These are phyloP conservation scores for Lyophyllum semitale DNA, from an alignment of 768 basidiomycete genomes.

Conservation along the genomic window DNA sequence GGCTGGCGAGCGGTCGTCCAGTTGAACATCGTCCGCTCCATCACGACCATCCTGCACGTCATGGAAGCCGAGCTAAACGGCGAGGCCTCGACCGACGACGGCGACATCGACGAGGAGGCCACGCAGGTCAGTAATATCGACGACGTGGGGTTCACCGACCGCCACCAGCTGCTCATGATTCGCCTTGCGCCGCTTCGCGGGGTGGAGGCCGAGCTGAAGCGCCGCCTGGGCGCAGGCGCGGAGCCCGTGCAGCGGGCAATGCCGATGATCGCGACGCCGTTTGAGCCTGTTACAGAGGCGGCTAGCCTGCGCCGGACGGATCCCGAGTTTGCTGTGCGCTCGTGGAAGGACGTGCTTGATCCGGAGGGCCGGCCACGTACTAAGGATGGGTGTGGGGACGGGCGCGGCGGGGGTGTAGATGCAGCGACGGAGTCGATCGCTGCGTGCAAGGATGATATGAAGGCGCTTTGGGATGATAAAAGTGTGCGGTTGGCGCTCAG, in stretches of 20 bases:
- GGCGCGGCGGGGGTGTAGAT: no score
- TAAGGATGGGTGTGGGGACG: conserved; percentile 19
- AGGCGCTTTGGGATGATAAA: conserved; percentile 63
- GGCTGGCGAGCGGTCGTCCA: conserved; percentile 81
- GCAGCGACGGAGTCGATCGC: conserved; percentile 54
- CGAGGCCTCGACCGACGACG: conserved; percentile 31
- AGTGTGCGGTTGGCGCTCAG: conserved; percentile 50
- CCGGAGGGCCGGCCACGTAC: conserved; percentile 16
- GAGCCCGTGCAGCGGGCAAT: conserved; percentile 35
- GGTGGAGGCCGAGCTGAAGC: conserved; percentile 66
- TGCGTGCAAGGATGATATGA: conserved; percentile 63
- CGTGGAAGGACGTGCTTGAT: conserved; percentile 49
- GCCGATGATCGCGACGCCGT: conserved; percentile 50
- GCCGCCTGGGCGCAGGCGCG: conserved; percentile 51
- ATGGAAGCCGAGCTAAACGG: conserved; percentile 57
- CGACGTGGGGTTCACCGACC: conserved; percentile 46
- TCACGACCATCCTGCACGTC: conserved; percentile 64
- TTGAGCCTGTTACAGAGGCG: conserved; percentile 33
- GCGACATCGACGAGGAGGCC: conserved; percentile 29
- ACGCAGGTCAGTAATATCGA: conserved; percentile 18
- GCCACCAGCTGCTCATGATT: conserved; percentile 54
- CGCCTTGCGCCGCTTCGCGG: conserved; percentile 63
- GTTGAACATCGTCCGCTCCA: conserved; percentile 75
- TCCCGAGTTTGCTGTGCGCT: conserved; percentile 55
- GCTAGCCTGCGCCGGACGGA: conserved; percentile 26